Conservation (phyloP, 805 yeast species). For the Suhomyces kilbournensis region DNA sequence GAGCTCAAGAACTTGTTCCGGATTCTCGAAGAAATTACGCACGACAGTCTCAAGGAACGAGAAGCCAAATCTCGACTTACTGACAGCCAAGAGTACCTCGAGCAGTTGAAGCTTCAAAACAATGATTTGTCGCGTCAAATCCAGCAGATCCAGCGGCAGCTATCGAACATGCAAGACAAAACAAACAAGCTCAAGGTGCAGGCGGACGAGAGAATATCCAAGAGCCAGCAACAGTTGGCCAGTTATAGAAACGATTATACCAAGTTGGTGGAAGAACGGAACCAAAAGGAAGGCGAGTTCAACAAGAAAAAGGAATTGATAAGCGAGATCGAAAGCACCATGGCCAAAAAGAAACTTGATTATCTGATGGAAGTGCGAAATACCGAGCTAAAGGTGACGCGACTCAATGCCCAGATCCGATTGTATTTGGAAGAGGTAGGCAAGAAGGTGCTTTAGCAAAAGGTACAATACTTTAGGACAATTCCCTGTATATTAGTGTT, state of each 20-base stretch:
- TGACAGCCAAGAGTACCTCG: constrained; percentile 39
- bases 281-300: constrained; percentile 47
- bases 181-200: constrained; percentile 42
- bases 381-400: constrained; percentile 51
- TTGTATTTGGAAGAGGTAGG: constrained; percentile 53
- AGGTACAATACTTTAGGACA: too few species aligned
- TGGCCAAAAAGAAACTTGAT: constrained; percentile 34
- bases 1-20: constrained; percentile 45
- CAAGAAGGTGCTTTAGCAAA: constrained; percentile 21
- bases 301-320: constrained; percentile 48
- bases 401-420: constrained; percentile 53
- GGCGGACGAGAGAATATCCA: constrained; percentile 43
- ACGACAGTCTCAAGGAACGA: constrained; percentile 45
- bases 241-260: constrained; percentile 46
- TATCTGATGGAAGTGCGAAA: constrained; percentile 53
- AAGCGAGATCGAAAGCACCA: constrained; percentile 41
- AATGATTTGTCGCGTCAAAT: constrained; percentile 42
- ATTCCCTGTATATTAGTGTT: constrained; percentile 12
- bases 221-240: constrained; percentile 40
- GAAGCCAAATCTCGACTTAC: constrained; percentile 35
- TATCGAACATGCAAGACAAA: constrained; percentile 47
- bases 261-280: constrained; percentile 47
- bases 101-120: constrained; percentile 34
- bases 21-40: constrained; percentile 48
- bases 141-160: constrained; percentile 49